These are phyloP conservation scores for Trametes cingulata DNA, from an alignment of 768 basidiomycete species.

Conservation along the genomic window DNA sequence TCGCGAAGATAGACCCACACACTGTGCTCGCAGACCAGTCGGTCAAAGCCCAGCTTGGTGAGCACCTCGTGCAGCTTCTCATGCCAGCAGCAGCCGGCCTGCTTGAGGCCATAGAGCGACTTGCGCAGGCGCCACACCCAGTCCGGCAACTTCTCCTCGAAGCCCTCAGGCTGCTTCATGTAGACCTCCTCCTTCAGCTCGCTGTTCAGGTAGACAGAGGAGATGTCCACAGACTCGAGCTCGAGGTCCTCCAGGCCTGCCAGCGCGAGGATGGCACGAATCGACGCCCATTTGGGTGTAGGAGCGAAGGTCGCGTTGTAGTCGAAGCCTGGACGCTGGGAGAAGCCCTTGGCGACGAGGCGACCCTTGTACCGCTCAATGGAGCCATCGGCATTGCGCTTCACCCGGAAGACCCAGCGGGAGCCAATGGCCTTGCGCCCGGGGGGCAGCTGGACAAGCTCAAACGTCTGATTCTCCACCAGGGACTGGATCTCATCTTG, in stretches of 20 bases:
- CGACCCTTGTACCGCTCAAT: slow-evolving; percentile 12
- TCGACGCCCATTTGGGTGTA: slow-evolving; percentile 29
- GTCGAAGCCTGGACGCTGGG: slow-evolving; percentile 32
- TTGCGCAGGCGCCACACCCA: slow-evolving; percentile 26
- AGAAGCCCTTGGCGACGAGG: slow-evolving; percentile 24
- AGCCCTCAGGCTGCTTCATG: slow-evolving; percentile 32
- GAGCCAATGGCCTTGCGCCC: slow-evolving; percentile 34
- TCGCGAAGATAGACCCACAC: slow-evolving; percentile 15
- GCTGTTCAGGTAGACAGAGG: slow-evolving; percentile 32
- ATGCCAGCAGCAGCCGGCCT: slow-evolving; percentile 41
- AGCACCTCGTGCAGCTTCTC: slow-evolving; percentile 31
- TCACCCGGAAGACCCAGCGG: slow-evolving; percentile 41
- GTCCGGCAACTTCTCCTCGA: slow-evolving; percentile 15
- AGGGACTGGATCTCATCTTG: slow-evolving; percentile 20
- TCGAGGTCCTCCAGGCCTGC: slow-evolving; percentile 28
- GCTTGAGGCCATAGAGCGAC: slow-evolving; percentile 46
- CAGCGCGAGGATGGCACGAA: slow-evolving; percentile 33
- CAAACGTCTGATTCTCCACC: slow-evolving; percentile 35
- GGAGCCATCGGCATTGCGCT: slow-evolving; percentile 38
- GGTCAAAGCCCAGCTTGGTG: slow-evolving; percentile 26
- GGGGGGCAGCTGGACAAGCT: slow-evolving; percentile 29
- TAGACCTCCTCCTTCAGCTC: slow-evolving; percentile 32
- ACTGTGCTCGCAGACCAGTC: slow-evolving; percentile 30
- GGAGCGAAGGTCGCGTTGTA: slow-evolving; percentile 33
- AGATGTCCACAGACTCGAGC: slow-evolving; percentile 37